phyloP scores from a whole-genome alignment of 2,329 filamentous ascomycete species.

The Talaromyces amestolkiae region DNA sequence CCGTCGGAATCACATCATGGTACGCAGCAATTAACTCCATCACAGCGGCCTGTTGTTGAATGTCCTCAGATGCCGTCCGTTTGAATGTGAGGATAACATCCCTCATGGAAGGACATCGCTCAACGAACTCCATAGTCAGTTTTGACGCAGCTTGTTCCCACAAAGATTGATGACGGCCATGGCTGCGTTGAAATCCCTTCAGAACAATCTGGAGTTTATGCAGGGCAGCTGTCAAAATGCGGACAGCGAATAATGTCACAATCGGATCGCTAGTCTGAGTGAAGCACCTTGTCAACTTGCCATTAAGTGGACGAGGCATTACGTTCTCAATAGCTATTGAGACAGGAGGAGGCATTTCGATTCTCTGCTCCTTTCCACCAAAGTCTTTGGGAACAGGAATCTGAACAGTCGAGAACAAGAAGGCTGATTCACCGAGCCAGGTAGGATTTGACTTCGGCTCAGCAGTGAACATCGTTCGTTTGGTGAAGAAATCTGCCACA shows the following conservation, averaged over 20 bases:
- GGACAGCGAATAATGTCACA: constrained; percentile 78
- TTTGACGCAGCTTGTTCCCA: constrained; percentile 70
- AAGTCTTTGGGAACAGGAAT: constrained; percentile 71
- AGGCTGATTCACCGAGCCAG: constrained; percentile 91
- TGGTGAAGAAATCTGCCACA: constrained; percentile 80
- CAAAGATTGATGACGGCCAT: constrained; percentile 45
- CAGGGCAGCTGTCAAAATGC: constrained; percentile 74
- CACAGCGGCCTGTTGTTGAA: constrained; percentile 74
- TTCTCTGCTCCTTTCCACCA: constrained; percentile 63
- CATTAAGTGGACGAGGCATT: constrained; percentile 75
- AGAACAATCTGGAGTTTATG: constrained; percentile 70
- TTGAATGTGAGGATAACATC: constrained; percentile 74
- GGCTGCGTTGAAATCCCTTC: constrained; percentile 57
- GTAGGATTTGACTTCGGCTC: constrained; percentile 90
- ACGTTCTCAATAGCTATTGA: constrained; percentile 81
- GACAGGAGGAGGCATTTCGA: constrained; percentile 70
- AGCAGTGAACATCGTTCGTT: constrained; percentile 75
- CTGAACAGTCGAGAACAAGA: constrained; percentile 77
- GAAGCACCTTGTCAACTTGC: constrained; percentile 77
- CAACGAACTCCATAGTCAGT: constrained; percentile 71
- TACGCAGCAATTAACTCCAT: constrained; percentile 78
- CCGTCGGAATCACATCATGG: constrained; percentile 75
- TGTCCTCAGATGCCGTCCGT: constrained; percentile 63
- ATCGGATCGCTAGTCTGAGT: constrained; percentile 69
- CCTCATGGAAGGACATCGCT: constrained; percentile 76